Evolutionary conservation across 306 rosid species (phyloP).

Genomic region (Ziziphus jujuba): DNA sequence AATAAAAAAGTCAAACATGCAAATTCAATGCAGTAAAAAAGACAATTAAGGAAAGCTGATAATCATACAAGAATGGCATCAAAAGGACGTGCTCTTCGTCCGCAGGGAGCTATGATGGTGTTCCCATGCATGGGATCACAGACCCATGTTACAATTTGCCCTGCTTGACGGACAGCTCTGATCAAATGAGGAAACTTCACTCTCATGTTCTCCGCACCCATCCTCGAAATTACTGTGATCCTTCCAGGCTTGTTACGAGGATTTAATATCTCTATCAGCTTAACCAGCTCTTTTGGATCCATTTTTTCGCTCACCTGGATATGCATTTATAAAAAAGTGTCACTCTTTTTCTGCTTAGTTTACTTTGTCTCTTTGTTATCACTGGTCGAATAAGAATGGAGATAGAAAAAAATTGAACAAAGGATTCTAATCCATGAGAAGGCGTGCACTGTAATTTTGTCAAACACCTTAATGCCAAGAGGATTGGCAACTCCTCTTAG

Average conservation of each 20-base stretch:
- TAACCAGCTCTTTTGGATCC: constrained; percentile 73
- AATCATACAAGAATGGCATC: constrained; percentile 63
- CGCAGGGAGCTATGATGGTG: constrained; percentile 75
- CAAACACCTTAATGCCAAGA: constrained; percentile 64
- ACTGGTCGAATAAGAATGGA: too few species aligned
- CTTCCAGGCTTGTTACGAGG: constrained; percentile 72
- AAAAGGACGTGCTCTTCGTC: constrained; percentile 74
- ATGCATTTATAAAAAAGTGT: neutral
- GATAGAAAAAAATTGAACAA: too few species aligned
- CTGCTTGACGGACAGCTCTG: constrained; percentile 70
- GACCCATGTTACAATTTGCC: constrained; percentile 81
- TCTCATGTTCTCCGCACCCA: constrained; percentile 82
- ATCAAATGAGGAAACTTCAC: constrained; percentile 78
- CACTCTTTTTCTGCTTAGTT: too few species aligned
- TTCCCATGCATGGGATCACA: constrained; percentile 82
- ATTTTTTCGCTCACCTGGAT: constrained; percentile 73
- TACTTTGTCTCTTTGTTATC: too few species aligned
- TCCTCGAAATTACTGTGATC: constrained; percentile 60
- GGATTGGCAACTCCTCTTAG: constrained; percentile 75
- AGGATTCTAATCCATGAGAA: too few species aligned
- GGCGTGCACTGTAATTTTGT: neutral
- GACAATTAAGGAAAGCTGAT: too few species aligned
- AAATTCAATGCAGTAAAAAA: too few species aligned
- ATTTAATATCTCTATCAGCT: constrained; percentile 64
- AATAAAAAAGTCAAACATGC: too few species aligned